phyloP scores from a whole-genome alignment of 805 yeast species.

The Ogataea paradorogensis region DNA sequence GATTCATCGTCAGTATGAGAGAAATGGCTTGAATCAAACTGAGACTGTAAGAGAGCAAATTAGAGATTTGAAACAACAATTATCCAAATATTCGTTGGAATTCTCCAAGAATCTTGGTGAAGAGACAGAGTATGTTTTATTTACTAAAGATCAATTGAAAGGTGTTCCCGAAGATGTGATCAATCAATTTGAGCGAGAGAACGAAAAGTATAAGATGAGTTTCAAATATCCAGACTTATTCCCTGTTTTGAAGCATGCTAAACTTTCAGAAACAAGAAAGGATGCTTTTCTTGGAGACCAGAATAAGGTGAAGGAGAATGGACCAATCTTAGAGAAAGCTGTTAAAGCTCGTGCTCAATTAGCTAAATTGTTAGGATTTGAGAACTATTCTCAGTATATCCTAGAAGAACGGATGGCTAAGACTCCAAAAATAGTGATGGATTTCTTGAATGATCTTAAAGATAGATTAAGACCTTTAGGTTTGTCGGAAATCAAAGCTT shows the following conservation, averaged over 20 bases:
- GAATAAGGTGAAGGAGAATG: constrained; percentile 64
- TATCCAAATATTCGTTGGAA: constrained; percentile 54
- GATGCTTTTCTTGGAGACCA: constrained; percentile 65
- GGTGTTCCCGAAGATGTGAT: constrained; percentile 72
- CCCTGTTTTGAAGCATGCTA: constrained; percentile 76
- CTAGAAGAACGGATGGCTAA: constrained; percentile 84
- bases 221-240: constrained; percentile 78
- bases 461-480: constrained; percentile 60
- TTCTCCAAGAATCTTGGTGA: constrained; percentile 69
- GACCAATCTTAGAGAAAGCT: constrained; percentile 55
- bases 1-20: constrained; percentile 50
- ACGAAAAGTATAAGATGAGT: constrained; percentile 56
- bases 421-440: constrained; percentile 53
- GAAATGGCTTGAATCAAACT: constrained; percentile 68
- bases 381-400: constrained; percentile 64
- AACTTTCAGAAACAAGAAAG: constrained; percentile 60
- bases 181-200: constrained; percentile 49
- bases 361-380: constrained; percentile 64
- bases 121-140: constrained; percentile 58
- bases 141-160: constrained; percentile 61
- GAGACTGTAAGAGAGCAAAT: constrained; percentile 52
- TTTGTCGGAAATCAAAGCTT: constrained; percentile 38
- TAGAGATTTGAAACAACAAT: constrained; percentile 54
- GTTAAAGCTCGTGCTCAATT: constrained; percentile 58
- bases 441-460: constrained; percentile 61